Base-by-base conservation (phyloP, 495 filamentous ascomycete species). In the Penicillium bovifimosum region DNA sequence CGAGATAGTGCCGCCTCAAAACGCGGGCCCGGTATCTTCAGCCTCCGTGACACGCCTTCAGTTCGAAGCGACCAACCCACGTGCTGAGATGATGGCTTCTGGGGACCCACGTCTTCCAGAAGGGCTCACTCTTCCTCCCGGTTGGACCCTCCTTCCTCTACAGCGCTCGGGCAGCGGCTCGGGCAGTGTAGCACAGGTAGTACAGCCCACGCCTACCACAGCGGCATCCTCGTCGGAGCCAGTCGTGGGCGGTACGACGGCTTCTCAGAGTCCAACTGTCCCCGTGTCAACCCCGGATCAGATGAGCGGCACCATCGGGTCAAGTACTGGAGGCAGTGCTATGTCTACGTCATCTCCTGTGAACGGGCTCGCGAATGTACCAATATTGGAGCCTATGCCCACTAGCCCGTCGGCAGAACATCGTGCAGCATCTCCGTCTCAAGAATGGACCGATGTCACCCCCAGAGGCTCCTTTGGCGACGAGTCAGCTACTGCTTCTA, bases 141-240 rank as follows among this genome's bases (percentile, higher is more conserved):
- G 88, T 6, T 95, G 88, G 88, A 84, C 81, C 18, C 64, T 95
- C 26, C 69, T 86, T 29, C 86, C 86, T 46, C 74, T 90, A 9
- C 78, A 86, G 34, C 74, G 84, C 13, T 48, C 81, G 14, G 74
- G 53, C 9, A 54, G 41, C 11, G 46, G 56, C 6, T 17, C 45
- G 5, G 59, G 33, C 2, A 33, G 28, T 36, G 49, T 41, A 13
- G 13, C 45, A 9, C 47, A 54, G 2, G 41, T 50, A 6, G 17
- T 51, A 7, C 51, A 16, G 6, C 45, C 60, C 11, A 55, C 41
- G 0, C 41, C 58, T 39, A 44, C 55, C 13, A 46, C 65, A 13
- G 60, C 34, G 29, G 33, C 36, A 8, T 29, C 44, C 9, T 24
- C 50, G 10, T 17, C 46, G 13, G 36, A 29, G 3, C n/a, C 46